Evolutionary conservation across 108 stramenopile genomes (phyloP).

Genomic region (Nannochloropsis oceanica): DNA sequence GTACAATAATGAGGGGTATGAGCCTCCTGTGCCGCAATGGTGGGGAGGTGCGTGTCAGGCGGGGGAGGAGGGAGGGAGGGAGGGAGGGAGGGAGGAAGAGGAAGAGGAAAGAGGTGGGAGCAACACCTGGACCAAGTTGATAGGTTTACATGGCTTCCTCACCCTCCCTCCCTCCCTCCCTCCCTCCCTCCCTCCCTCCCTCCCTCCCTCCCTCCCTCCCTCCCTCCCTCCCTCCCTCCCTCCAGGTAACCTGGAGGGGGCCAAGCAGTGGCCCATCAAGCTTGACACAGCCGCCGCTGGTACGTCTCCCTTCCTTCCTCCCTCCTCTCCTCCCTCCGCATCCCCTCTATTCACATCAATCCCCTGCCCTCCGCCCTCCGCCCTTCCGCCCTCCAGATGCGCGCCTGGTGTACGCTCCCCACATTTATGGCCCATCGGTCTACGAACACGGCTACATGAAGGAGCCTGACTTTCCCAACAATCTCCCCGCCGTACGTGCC

Average conservation of each 20-base stretch:
- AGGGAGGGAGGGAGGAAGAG: no score
- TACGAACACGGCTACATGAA: no score
- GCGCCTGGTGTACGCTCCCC: no score
- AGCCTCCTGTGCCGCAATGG: neutral
- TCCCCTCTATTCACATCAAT: no score
- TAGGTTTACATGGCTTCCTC: neutral
- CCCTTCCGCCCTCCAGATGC: no score
- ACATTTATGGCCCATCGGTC: no score
- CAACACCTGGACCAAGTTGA: neutral
- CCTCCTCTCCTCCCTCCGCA: neutral
- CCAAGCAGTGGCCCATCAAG: neutral
- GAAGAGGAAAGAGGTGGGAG: no score
- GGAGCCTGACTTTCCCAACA: no score
- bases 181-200: no score
- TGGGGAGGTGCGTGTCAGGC: neutral
- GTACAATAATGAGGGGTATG: neutral
- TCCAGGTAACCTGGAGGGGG: neutral
- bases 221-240: neutral
- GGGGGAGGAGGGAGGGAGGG: no score
- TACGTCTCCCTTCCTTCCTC: neutral
- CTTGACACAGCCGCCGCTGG: neutral
- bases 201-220: neutral
- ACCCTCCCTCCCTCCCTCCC: neutral
- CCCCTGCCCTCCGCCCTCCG: no score
- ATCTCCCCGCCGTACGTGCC: no score